Evolutionary conservation across 169 alveolate genomes (phyloP), one percentile per base, ranked within the genome.

Genomic region (Plasmodium falciparum): DNA sequence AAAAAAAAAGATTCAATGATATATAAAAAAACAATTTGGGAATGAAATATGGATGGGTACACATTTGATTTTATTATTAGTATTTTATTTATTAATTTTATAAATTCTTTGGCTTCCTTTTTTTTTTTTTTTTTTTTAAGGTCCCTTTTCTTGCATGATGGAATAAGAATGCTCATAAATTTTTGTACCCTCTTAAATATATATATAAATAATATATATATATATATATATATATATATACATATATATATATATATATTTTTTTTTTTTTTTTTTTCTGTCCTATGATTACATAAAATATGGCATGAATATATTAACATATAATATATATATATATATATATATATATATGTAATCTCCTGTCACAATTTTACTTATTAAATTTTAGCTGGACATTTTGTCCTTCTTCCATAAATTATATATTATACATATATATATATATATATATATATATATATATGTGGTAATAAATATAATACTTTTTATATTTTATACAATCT

Each of bases 271-370:
- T 56, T 56, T 56, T 56, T 11, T 15, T 56, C n/a, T 56, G 29
- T 56, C 20, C n/a, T 56, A 11, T 56, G 17, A 56, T 56, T 56
- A 56, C 65, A 56, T 56, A 56, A 33, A 33, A 22, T 56, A 56
- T 56, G 65, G 65, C 65, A 56, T 5, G 24, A 56, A 56, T 56
- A 15, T 56, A 33, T 33, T 33, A 33, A 33, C 45, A 33, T 33
- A 33, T 33, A 33, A 33, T 33, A 33, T 33, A 33, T 33, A 33
- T 33, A 33, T 33, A 4, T 4, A 26, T 56, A 56, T 56, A 56
- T 56, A 54, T 54, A 54, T 54, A 54, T 12, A 9, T 54, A 9
- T 6, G 15, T 54, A 9, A 15, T 26, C 7, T 54, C 15, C 7
- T 56, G 65, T 56, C 65, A 56, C 22, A 56, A 11, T 56, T 56